phyloP scores from a whole-genome alignment of 176 grass and related monocot species.

The Zoysia pacifica region DNA sequence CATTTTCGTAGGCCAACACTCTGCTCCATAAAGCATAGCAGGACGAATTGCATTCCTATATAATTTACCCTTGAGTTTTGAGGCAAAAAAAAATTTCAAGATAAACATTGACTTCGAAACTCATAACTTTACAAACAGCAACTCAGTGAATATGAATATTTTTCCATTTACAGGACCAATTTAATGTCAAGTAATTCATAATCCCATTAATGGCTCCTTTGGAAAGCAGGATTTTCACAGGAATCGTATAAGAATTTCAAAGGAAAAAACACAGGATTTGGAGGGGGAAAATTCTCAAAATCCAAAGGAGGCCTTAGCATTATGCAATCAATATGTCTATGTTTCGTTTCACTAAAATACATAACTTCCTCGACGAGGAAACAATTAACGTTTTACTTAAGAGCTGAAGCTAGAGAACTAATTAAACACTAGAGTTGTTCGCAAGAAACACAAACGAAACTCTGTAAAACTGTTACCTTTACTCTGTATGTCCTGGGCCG shows the following conservation, averaged over 20 bases:
- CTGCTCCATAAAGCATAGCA: too few species aligned
- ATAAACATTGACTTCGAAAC: neutral
- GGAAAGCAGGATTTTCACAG: too few species aligned
- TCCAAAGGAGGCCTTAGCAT: neutral
- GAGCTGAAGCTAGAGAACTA: neutral
- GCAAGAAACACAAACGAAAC: neutral
- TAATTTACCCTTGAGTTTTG: too few species aligned
- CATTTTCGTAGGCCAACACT: too few species aligned
- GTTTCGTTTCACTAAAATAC: neutral
- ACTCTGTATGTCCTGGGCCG: slow-evolving; percentile 80
- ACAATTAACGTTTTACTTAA: neutral
- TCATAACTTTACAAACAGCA: neutral
- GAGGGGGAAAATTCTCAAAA: too few species aligned
- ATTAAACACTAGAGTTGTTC: neutral
- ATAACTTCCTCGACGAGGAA: neutral
- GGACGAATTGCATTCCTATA: too few species aligned
- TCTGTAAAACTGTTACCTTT: slow-evolving; percentile 47
- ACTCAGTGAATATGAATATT: neutral
- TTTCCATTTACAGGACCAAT: neutral
- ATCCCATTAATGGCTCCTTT: neutral
- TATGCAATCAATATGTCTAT: neutral
- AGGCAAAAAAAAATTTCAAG: neutral
- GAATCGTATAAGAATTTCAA: too few species aligned
- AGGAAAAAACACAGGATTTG: too few species aligned
- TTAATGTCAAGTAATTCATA: neutral